Conservation (phyloP, 805 yeast genomes). For the Zygosaccharomyces rouxii region DNA sequence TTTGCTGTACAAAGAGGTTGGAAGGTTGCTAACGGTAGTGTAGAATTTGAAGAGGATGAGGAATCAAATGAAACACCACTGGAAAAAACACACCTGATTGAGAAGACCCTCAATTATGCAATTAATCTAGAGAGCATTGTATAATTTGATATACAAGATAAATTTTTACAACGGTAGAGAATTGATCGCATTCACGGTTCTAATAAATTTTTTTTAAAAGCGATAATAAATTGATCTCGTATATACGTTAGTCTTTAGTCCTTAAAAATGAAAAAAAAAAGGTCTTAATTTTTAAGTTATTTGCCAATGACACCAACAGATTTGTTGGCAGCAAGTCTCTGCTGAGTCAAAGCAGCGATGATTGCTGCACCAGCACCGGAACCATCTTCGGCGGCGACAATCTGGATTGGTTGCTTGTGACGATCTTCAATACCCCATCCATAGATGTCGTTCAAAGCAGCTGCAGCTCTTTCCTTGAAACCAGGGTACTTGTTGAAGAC, state of each 20-base stretch:
- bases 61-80: conserved; percentile 25
- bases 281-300: conserved; percentile 2
- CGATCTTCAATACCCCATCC: conserved; percentile 56
- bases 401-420: conserved; percentile 66
- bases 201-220: neutral
- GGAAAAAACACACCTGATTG: conserved; percentile 42
- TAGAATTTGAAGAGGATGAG: conserved; percentile 41
- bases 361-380: conserved; percentile 98
- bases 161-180: neutral
- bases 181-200: neutral
- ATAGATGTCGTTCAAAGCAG: conserved; percentile 82
- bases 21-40: conserved; percentile 49
- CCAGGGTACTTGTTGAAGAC: conserved; percentile 92
- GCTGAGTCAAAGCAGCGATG: conserved; percentile 89
- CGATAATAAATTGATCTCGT: conserved; percentile 1
- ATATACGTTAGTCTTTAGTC: conserved; percentile 5
- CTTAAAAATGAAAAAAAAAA: neutral
- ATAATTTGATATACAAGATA: conserved; percentile 32
- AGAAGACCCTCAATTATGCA: conserved; percentile 78
- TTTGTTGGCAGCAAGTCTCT: conserved; percentile 66
- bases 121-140: conserved; percentile 89
- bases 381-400: conserved; percentile 96
- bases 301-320: conserved; percentile 52
- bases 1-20: conserved; percentile 57
- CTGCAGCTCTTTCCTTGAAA: conserved; percentile 83